Evolutionary conservation across 441 rosid species (phyloP), one percentile per base, ranked within the genome.

Genomic region (Hura crepitans): DNA sequence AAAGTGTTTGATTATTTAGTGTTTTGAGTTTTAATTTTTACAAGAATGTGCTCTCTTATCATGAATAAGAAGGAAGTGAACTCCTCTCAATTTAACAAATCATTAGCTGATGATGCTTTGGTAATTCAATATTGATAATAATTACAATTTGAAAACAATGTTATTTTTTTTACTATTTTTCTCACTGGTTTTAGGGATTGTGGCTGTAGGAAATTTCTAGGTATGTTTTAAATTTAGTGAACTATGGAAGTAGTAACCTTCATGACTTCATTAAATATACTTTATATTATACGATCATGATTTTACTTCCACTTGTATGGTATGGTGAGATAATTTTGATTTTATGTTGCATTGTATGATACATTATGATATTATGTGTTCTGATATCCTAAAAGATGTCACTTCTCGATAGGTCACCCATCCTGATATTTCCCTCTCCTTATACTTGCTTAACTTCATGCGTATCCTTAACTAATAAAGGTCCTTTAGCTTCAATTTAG

Each of bases 41-140:
- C 37, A 4, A 56, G 61, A 3, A 51, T 23, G 7, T 46, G 68
- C 6, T 66, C 25, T 70, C 67, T 59, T 46, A 15, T 20, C 31
- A 23, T 73, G 71, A 14, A 62, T 87, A 88, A 88, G 80, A 84
- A 81, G 66, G 95, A 85, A 81, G 81, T 75, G 69, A 39, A 69
- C 67, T 74, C 82, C 6, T 71, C 75, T 71, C 82, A 53, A 23
- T 78, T 71, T 58, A 76, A 75, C 25, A 82, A 85, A 78, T 63
- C 74, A 65, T 75, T 89, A 65, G 74, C 75, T 47, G 68, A 74
- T 18, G 86, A 82, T 71, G 81, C 78, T 65, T 78, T 86, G 94
- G 94, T 86, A 84, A 69, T 43, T 67, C 5, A 37, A 23, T n/a
- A 4, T 28, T 64, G 62, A 67, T 66, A 0, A 11, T 23, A 0